Evolutionary conservation across 257 asterid species (phyloP).

Genomic region (Agastache rugosa): DNA sequence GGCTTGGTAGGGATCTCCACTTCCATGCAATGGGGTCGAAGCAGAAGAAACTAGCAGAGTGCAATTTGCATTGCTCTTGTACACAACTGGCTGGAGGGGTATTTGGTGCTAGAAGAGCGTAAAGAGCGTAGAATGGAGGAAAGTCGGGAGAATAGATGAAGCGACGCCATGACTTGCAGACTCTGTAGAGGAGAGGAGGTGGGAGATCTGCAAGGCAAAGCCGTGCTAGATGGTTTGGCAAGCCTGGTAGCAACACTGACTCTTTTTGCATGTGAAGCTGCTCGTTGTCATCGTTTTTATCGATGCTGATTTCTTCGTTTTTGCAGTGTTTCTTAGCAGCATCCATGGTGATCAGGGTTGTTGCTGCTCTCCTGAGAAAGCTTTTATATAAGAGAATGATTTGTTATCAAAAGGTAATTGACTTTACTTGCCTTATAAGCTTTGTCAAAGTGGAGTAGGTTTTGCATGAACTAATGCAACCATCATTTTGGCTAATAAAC

Average conservation of each 20-base stretch:
- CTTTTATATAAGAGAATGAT: constrained; percentile 1
- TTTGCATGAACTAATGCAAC: constrained; percentile 34
- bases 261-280: constrained; percentile 16
- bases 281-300: constrained; percentile 9
- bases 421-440: constrained; percentile 34
- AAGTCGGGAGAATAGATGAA: constrained; percentile 59
- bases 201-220: constrained; percentile 57
- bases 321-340: constrained; percentile 37
- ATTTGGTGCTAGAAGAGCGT: constrained; percentile 45
- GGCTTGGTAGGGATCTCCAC: constrained; percentile 64
- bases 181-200: constrained; percentile 58
- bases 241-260: constrained; percentile 54
- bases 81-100: background rate
- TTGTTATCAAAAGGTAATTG: constrained; percentile 9
- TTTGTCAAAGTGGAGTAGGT: constrained; percentile 51
- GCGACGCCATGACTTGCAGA: constrained; percentile 74
- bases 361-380: constrained; percentile 14
- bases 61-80: constrained; percentile 25
- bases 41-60: constrained; percentile 49
- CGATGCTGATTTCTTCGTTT: constrained; percentile 20
- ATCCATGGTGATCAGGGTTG: constrained; percentile 24
- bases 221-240: constrained; percentile 71
- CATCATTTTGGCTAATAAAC: constrained; percentile 27
- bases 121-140: constrained; percentile 65
- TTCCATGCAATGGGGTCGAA: constrained; percentile 63